These are phyloP conservation scores for Cephaloascus fragrans DNA, from an alignment of 805 yeast genomes.

Conservation along the genomic window DNA sequence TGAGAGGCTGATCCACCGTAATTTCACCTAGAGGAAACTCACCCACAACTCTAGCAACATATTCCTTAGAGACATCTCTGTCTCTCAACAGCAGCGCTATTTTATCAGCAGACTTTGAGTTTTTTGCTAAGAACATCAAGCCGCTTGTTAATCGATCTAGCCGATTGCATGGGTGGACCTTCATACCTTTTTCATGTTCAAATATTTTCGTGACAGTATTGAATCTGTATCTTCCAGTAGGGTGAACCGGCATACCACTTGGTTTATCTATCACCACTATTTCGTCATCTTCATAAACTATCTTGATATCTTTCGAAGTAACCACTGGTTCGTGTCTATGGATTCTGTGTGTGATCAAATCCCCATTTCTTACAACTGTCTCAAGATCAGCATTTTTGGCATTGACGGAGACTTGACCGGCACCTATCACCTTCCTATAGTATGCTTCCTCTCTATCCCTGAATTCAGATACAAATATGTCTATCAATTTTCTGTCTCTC, in stretches of 20 bases:
- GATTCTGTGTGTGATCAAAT: constrained; percentile 63
- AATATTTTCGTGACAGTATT: constrained; percentile 70
- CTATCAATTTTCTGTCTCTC: constrained; percentile 75
- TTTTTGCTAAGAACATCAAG: constrained; percentile 82
- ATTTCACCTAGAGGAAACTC: constrained; percentile 58
- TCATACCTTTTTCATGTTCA: constrained; percentile 55
- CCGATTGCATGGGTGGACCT: constrained; percentile 77
- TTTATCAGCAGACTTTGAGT: constrained; percentile 65
- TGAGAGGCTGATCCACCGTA: constrained; percentile 56
- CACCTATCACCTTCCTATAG: constrained; percentile 42
- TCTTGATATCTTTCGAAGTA: constrained; percentile 43
- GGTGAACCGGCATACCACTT: constrained; percentile 91
- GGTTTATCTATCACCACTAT: constrained; percentile 87
- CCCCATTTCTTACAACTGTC: constrained; percentile 70
- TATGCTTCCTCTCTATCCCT: constrained; percentile 65
- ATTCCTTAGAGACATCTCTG: constrained; percentile 69
- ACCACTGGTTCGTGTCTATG: constrained; percentile 93
- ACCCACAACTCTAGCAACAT: constrained; percentile 83
- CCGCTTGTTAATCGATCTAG: constrained; percentile 91
- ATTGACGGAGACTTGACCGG: constrained; percentile 73
- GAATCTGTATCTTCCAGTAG: constrained; percentile 77
- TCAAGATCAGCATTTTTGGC: constrained; percentile 53
- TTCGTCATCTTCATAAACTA: constrained; percentile 67
- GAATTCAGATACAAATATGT: constrained; percentile 77
- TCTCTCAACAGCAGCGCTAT: constrained; percentile 66